Percentiles rank a stretch among this genome's conserved stretches.
These are phyloP conservation scores for Picochlorum sp. DNA, from an alignment of 139 green algal genomes.

Conservation along the genomic window DNA sequence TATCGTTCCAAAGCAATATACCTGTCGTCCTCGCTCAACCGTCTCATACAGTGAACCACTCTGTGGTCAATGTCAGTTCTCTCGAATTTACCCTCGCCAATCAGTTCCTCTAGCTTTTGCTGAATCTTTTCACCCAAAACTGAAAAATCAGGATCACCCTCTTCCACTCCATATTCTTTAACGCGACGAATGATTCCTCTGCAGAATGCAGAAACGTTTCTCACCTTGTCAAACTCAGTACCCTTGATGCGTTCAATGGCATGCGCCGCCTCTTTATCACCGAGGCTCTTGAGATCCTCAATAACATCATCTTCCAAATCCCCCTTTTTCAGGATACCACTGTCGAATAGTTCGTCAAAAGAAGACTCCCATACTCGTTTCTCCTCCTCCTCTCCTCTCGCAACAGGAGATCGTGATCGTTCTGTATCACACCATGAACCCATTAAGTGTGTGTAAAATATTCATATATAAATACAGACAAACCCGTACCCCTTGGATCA, in stretches of 20 bases:
- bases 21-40: conserved; percentile 27
- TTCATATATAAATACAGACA: no score
- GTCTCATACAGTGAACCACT: conserved; percentile 35
- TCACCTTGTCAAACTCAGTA: conserved; percentile 36
- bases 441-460: no score
- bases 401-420: conserved; percentile 2
- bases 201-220: conserved; percentile 31
- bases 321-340: conserved; percentile 19
- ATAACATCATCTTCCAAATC: conserved; percentile 36
- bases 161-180: conserved; percentile 36
- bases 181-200: conserved; percentile 48
- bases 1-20: conserved; percentile 41
- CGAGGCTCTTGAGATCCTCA: conserved; percentile 33
- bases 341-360: conserved; percentile 37
- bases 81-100: conserved; percentile 31
- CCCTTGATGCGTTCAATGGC: conserved; percentile 39
- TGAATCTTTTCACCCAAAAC: conserved; percentile 32
- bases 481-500: no score
- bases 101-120: conserved; percentile 31
- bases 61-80: conserved; percentile 35
- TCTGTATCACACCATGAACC: no score
- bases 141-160: conserved; percentile 29
- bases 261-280: conserved; percentile 25
- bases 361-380: not conserved
- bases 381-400: not conserved